Base-by-base conservation (phyloP, 805 yeast genomes). In the Yamadazyma takamatsuzukensis region DNA sequence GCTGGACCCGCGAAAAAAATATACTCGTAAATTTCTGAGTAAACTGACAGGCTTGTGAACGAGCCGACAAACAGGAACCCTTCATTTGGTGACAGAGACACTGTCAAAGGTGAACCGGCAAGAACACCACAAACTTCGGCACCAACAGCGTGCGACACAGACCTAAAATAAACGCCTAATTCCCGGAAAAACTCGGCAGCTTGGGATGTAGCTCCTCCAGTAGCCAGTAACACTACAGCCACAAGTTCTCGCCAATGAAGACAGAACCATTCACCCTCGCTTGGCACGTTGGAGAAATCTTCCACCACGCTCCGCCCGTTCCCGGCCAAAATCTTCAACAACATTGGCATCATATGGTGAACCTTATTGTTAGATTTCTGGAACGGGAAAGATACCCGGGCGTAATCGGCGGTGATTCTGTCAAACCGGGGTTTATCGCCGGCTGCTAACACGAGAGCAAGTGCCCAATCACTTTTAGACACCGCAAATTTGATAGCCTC, bases 11-110 rank as follows among this genome's bases (percentile, higher is more conserved):
- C 42, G 11, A 52, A 48, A 23, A 68, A 52, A 6, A 66, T 51
- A 47, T 64, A 80, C 53, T 86, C 95, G 49, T 80, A 84, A 4
- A 83, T 55, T 51, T 86, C 95, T 4, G 83, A 76, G 49, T 82
- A 68, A 17, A 80, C 47, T 40, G 50, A 51, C 31, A 35, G 56
- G 16, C 9, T 57, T 51, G 36, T 48, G 33, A 45, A 51, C 6
- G 58, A 58, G 2, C 74, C 75, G 8, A 39, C 42, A 18, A 39
- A 42, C 1, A 40, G 25, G 15, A 42, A 42, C 1, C 41, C 41
- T 27, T 42, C 46, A 11, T 11, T 16, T 15, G 46, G 40, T 8
- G 36, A 32, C 3, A 41, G n/a, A 9, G 43, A 27, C 2, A 37
- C 24, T 8, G 30, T 8, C 22, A 43, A 35, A 8, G 77, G 74